These are phyloP conservation scores for Thymus mandschuricus DNA, from an alignment of 257 asterid genomes.

Conservation along the genomic window DNA sequence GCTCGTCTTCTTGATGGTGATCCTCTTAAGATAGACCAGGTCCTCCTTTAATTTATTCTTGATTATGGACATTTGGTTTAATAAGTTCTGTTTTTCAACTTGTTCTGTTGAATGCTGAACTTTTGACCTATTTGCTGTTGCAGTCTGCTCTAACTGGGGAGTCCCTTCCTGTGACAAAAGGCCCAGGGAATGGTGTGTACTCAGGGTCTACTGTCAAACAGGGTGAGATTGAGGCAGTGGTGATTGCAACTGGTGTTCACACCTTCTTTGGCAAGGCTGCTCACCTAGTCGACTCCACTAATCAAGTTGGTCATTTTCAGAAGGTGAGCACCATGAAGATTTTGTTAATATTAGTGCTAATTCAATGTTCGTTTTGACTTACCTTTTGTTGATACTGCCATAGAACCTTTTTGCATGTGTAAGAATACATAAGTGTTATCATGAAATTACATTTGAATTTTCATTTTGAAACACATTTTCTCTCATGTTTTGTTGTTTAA, in stretches of 20 bases:
- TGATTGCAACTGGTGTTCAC: conserved; percentile 84
- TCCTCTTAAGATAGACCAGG: conserved; percentile 85
- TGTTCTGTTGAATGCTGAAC: conserved; percentile 18
- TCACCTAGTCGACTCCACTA: conserved; percentile 80
- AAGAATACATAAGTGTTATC: background rate
- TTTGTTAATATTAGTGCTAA: background rate
- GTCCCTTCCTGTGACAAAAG: conserved; percentile 72
- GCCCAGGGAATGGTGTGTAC: conserved; percentile 67
- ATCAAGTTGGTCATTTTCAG: conserved; percentile 86
- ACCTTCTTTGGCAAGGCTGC: conserved; percentile 93
- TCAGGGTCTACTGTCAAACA: conserved; percentile 90
- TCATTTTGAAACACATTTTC: conserved; percentile 5
- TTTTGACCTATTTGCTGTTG: conserved; percentile 20
- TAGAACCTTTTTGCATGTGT: background rate
- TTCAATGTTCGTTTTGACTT: background rate
- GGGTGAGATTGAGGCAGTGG: conserved; percentile 86
- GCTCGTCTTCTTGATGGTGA: conserved; percentile 90
- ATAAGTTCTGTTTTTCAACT: background rate
- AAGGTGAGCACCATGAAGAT: conserved; percentile 47
- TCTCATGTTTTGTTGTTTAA: conserved; percentile 10
- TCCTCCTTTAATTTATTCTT: conserved; percentile 16
- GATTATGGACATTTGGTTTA: conserved; percentile 14
- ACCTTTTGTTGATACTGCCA: background rate
- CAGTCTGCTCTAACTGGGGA: conserved; percentile 89
- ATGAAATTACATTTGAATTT: background rate